These are phyloP conservation scores for Geotrichum candidum DNA, from an alignment of 1,139 yeast species.

Conservation along the genomic window DNA sequence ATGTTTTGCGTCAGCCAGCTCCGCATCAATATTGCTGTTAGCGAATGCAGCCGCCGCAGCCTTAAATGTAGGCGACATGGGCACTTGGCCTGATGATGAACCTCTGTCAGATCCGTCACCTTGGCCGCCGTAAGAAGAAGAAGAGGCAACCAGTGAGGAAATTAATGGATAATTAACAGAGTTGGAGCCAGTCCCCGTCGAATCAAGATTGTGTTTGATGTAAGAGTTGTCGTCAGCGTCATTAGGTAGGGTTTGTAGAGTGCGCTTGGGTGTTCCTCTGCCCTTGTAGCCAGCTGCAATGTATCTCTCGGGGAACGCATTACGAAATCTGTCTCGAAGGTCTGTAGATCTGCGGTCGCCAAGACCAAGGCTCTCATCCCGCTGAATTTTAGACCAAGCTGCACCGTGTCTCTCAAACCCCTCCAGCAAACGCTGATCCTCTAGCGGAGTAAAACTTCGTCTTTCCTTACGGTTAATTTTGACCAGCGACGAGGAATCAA, in stretches of 20 bases:
- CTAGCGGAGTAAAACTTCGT: constrained; percentile 54
- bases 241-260: constrained; percentile 14
- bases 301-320: constrained; percentile 42
- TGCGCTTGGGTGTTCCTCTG: constrained; percentile 22
- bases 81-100: constrained; percentile 8
- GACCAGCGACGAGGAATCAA: constrained; percentile 25
- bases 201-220: constrained; percentile 13
- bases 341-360: constrained; percentile 40
- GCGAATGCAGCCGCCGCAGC: constrained; percentile 20
- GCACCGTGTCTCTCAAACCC: constrained; percentile 75
- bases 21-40: constrained; percentile 17
- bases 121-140: constrained; percentile 9
- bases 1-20: constrained; percentile 14
- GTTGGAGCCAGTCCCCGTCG: constrained; percentile 3
- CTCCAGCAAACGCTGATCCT: constrained; percentile 61
- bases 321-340: constrained; percentile 41
- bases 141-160: constrained; percentile 3
- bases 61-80: constrained; percentile 18
- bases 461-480: constrained; percentile 43
- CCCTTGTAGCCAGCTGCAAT: constrained; percentile 43
- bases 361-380: constrained; percentile 36
- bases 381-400: constrained; percentile 77
- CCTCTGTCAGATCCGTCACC: constrained; percentile 3
- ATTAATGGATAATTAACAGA: constrained; percentile 7
- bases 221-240: constrained; percentile 15